Percentiles rank a stretch among this genome's conserved stretches.
These are phyloP conservation scores for Cyathus striatus DNA, from an alignment of 768 basidiomycete species.

Conservation along the genomic window DNA sequence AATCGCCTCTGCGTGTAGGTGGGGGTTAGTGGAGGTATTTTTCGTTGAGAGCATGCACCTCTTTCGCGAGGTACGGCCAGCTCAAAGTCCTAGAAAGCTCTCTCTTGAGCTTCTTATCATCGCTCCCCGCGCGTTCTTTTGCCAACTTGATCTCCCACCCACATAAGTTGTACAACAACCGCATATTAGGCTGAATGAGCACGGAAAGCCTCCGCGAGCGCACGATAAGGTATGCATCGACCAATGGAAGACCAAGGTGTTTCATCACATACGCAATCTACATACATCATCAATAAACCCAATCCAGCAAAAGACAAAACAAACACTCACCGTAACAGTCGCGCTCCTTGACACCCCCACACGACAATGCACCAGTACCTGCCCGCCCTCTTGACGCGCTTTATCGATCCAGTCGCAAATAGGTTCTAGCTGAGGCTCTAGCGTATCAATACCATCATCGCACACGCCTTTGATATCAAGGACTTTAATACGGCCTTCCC, in stretches of 20 bases:
- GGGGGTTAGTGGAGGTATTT: constrained; percentile 54
- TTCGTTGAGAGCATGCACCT: constrained; percentile 83
- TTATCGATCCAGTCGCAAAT: constrained; percentile 94
- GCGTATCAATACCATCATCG: constrained; percentile 94
- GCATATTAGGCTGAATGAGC: constrained; percentile 92
- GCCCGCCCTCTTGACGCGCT: constrained; percentile 77
- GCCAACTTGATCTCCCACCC: constrained; percentile 95
- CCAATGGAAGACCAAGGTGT: constrained; percentile 76
- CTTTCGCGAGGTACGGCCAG: constrained; percentile 82
- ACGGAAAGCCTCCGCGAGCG: constrained; percentile 86
- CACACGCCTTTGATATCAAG: constrained; percentile 89
- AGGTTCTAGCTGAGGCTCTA: constrained; percentile 82
- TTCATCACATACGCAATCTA: constrained; percentile 98
- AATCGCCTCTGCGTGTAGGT: no score
- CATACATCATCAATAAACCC: background rate
- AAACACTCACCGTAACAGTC: constrained; percentile 71
- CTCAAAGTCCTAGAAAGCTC: constrained; percentile 67
- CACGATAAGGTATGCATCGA: constrained; percentile 91
- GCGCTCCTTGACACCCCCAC: constrained; percentile 97
- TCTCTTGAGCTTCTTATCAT: constrained; percentile 42
- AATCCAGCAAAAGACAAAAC: background rate
- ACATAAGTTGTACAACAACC: constrained; percentile 90
- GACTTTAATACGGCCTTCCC: constrained; percentile 85
- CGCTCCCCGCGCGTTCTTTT: constrained; percentile 52
- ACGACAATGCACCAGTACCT: constrained; percentile 93